phyloP scores from a whole-genome alignment of 2,329 filamentous ascomycete species.

The Cladophialophora psammophila region DNA sequence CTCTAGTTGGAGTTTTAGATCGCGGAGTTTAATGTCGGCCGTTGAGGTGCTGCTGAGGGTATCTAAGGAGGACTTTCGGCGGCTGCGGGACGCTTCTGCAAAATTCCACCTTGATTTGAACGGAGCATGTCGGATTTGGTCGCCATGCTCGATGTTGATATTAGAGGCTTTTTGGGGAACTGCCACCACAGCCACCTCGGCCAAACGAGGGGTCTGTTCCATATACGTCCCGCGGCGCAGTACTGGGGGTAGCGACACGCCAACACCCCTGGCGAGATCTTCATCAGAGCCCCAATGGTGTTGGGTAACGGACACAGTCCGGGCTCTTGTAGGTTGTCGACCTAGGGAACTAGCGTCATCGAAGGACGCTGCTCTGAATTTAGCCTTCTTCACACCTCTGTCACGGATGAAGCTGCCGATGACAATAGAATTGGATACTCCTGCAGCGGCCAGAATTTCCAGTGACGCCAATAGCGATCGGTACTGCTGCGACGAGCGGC shows the following conservation, averaged over 20 bases:
- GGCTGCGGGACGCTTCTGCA: conserved; percentile 24
- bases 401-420: conserved; percentile 93
- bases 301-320: conserved; percentile 69
- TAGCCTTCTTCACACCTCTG: conserved; percentile 85
- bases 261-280: conserved; percentile 81
- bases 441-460: conserved; percentile 87
- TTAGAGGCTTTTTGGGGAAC: conserved; percentile 15
- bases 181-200: conserved; percentile 25
- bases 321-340: conserved; percentile 42
- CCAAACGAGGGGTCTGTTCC: conserved; percentile 27
- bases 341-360: conserved; percentile 50
- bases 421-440: conserved; percentile 85
- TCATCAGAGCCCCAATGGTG: conserved; percentile 88
- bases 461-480: conserved; percentile 88
- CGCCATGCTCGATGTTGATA: conserved; percentile 34
- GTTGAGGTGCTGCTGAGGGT: conserved; percentile 37
- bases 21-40: conserved; percentile 36
- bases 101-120: conserved; percentile 38
- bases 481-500: conserved; percentile 79
- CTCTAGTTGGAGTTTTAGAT: conserved; percentile 27
- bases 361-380: conserved; percentile 68
- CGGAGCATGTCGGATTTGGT: conserved; percentile 41
- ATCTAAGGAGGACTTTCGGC: conserved; percentile 24
- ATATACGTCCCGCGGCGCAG: conserved; percentile 47
- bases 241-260: conserved; percentile 69